A percentile compares a stretch with the other conserved stretches of the same genome.
Evolutionary conservation across 257 asterid genomes (phyloP).

Genomic region (Solanum rostratum): DNA sequence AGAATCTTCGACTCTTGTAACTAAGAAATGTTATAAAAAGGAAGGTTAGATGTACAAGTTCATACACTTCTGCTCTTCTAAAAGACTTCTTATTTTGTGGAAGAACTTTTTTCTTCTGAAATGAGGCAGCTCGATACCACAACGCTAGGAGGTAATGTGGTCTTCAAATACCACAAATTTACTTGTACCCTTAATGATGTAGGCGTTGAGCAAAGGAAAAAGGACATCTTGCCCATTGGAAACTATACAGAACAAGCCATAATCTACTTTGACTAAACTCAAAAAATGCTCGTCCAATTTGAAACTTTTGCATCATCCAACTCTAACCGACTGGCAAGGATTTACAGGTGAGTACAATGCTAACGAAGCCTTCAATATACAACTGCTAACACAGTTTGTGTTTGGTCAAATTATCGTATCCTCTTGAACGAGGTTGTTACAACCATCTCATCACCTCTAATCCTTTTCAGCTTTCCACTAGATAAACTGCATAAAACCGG

Average conservation of each 20-base stretch:
- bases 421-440: slow-evolving; percentile 31
- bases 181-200: neutral
- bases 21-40: neutral
- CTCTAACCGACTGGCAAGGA: neutral
- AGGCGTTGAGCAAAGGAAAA: neutral
- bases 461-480: slow-evolving; percentile 23
- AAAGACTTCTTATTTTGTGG: neutral
- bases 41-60: neutral
- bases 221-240: neutral
- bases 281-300: neutral
- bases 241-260: neutral
- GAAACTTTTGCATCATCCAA: neutral
- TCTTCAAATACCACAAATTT: neutral
- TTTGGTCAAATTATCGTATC: slow-evolving; percentile 8
- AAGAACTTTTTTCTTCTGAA: neutral
- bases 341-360: neutral
- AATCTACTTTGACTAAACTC: neutral
- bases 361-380: neutral
- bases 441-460: slow-evolving; percentile 35
- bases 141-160: neutral
- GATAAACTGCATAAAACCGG: slow-evolving; percentile 22
- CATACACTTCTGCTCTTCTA: neutral
- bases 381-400: neutral
- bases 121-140: neutral
- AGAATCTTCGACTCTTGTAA: neutral